phyloP scores from a whole-genome alignment of 805 yeast species.

The Candida jianshihensis region DNA sequence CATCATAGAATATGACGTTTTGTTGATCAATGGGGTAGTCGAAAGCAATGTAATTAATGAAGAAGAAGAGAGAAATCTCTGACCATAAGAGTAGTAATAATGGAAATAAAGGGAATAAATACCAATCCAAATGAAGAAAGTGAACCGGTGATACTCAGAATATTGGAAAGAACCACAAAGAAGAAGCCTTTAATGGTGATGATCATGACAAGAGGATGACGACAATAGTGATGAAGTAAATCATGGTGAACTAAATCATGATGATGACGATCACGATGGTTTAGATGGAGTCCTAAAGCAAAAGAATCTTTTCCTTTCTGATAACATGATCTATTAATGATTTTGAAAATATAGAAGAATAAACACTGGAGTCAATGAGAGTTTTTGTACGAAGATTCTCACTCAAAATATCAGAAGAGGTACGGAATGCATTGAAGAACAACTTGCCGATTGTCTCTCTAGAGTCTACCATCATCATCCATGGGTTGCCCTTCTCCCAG shows the following conservation, averaged over 20 bases:
- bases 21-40: constrained; percentile 39
- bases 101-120: constrained; percentile 2
- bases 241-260: constrained; percentile 15
- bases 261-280: no score
- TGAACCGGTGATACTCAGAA: no score
- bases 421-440: constrained; percentile 51
- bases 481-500: constrained; percentile 79
- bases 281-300: constrained; percentile 1
- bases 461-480: constrained; percentile 84
- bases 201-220: constrained; percentile 1
- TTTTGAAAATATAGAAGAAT: constrained; percentile 36
- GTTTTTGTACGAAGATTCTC: constrained; percentile 3
- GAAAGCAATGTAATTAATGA: no score
- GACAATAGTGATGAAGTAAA: constrained; percentile 4
- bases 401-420: constrained; percentile 36
- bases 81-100: no score
- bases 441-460: constrained; percentile 70
- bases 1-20: constrained; percentile 77
- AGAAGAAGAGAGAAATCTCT: no score
- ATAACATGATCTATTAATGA: constrained; percentile 49
- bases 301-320: constrained; percentile 26
- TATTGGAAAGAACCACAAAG: no score
- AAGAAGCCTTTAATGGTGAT: not conserved
- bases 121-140: no score
- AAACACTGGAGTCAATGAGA: not conserved